phyloP scores from a whole-genome alignment of 768 basidiomycete species.

The Mycena crocata region DNA sequence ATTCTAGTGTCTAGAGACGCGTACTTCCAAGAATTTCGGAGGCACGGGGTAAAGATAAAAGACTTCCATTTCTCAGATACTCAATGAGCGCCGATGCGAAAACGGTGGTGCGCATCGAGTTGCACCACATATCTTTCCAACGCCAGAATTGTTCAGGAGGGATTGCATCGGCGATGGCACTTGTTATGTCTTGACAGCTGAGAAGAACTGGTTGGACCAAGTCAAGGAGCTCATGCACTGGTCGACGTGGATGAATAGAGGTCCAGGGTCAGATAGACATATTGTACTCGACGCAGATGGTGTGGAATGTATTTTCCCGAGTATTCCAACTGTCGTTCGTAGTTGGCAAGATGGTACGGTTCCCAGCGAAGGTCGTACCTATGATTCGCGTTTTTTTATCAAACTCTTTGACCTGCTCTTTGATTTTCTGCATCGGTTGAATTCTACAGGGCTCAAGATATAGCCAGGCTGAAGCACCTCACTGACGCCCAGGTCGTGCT shows the following conservation, averaged over 20 bases:
- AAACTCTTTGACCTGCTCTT: slow-evolving; percentile 76
- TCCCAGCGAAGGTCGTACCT: slow-evolving; percentile 30
- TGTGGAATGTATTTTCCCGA: slow-evolving; percentile 87
- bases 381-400: slow-evolving; percentile 82
- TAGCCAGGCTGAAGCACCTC: slow-evolving; percentile 60
- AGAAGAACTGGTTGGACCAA: slow-evolving; percentile 65
- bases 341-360: not conserved
- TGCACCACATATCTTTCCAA: slow-evolving; percentile 88
- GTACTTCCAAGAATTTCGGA: slow-evolving; percentile 75
- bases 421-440: slow-evolving; percentile 72
- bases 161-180: slow-evolving; percentile 66
- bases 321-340: slow-evolving; percentile 57
- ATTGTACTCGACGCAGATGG: slow-evolving; percentile 65
- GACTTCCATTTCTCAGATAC: slow-evolving; percentile 68
- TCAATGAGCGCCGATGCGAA: slow-evolving; percentile 75
- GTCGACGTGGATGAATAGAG: slow-evolving; percentile 14
- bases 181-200: slow-evolving; percentile 63
- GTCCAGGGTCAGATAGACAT: slow-evolving; percentile 22
- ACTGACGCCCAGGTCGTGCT: slow-evolving; percentile 70
- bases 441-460: slow-evolving; percentile 11
- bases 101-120: slow-evolving; percentile 72
- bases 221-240: slow-evolving; percentile 73
- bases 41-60: slow-evolving; percentile 67
- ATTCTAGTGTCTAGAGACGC: slow-evolving; percentile 38
- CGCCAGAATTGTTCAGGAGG: slow-evolving; percentile 84